Base-by-base conservation (phyloP, 805 yeast genomes). In the Starmerella lactis-condensi region DNA sequence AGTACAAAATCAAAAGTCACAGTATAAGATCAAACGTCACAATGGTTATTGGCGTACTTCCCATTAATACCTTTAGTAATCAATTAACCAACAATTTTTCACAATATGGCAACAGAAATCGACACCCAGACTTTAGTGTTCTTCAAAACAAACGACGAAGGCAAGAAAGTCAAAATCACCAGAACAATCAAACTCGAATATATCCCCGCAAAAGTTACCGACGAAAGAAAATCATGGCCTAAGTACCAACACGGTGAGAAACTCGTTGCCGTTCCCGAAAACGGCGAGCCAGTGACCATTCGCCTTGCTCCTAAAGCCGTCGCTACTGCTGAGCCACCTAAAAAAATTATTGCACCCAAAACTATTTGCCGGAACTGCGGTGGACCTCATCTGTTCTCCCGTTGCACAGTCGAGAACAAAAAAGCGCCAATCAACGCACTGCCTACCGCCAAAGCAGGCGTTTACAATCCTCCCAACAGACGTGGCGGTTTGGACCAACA, bases 351-450 rank as follows among this genome's bases (percentile, higher is more conserved):
- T n/a, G n/a, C n/a, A n/a, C n/a, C n/a, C n/a, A n/a, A n/a, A n/a
- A n/a, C n/a, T n/a, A n/a, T n/a, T n/a, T n/a, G n/a, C n/a, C n/a
- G n/a, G 68, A 61, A 67, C 33, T 89, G 99, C 75, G 77, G 76
- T 38, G 94, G 93, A 51, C 75, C 71, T 44, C 99, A 89, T 65
- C 78, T 73, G 67, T 77, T 95, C 25, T 61, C 81, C 54, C 74
- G 75, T 61, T 89, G 99, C 76, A 98, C 98, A 41, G 81, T 70
- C 68, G 83, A 77, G 61, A 91, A 75, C 47, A 76, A 89, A n/a
- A 52, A 53, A 6, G 16, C 29, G 25, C 11, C 16, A 15, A 11
- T n/a, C 24, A 15, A 24, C 13, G 37, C 44, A 23, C 46, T 46
- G 12, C 13, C 29, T 6, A 14, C 19, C 6, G 21, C 29, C 6